A percentile compares a stretch with the other conserved stretches of the same genome.
Evolutionary conservation across 495 filamentous ascomycete species (phyloP).

Genomic region (Trichoderma reesei): DNA sequence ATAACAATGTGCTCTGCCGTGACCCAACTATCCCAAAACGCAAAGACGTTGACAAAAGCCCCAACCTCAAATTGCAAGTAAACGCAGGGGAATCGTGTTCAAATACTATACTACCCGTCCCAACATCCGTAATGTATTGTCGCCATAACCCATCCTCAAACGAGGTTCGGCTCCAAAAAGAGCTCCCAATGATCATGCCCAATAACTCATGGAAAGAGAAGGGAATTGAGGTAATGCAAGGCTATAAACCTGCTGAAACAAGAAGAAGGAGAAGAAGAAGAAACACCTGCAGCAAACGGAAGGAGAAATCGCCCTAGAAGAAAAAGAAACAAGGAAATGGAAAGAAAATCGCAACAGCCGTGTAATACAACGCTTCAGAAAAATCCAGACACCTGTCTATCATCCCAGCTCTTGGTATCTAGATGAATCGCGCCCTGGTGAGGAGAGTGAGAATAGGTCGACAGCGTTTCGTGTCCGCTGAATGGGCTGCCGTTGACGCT

Average conservation of each 20-base stretch:
- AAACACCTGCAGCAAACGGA: constrained; percentile 4
- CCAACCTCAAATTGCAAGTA: background rate
- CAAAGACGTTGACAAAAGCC: background rate
- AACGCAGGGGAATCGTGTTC: background rate
- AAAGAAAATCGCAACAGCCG: background rate
- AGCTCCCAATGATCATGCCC: background rate
- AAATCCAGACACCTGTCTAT: background rate
- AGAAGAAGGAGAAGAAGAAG: constrained; percentile 13
- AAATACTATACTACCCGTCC: background rate
- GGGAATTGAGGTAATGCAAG: constrained; percentile 1
- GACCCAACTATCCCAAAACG: background rate
- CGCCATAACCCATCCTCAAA: background rate
- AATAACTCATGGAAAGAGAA: background rate
- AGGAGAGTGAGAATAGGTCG: constrained; percentile 34
- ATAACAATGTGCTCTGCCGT: background rate
- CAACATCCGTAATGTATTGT: background rate
- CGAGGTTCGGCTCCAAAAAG: background rate
- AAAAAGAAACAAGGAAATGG: constrained; percentile 17
- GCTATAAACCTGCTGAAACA: background rate
- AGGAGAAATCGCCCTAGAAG: constrained; percentile 10
- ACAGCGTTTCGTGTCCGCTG: constrained; percentile 31
- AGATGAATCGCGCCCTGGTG: constrained; percentile 19
- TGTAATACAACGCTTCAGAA: background rate
- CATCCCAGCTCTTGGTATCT: constrained; percentile 5
- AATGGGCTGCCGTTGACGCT: constrained; percentile 26